Percentiles rank a stretch among this genome's conserved stretches.
Conservation (phyloP, 768 basidiomycete genomes). For the Auricularia sp. region DNA sequence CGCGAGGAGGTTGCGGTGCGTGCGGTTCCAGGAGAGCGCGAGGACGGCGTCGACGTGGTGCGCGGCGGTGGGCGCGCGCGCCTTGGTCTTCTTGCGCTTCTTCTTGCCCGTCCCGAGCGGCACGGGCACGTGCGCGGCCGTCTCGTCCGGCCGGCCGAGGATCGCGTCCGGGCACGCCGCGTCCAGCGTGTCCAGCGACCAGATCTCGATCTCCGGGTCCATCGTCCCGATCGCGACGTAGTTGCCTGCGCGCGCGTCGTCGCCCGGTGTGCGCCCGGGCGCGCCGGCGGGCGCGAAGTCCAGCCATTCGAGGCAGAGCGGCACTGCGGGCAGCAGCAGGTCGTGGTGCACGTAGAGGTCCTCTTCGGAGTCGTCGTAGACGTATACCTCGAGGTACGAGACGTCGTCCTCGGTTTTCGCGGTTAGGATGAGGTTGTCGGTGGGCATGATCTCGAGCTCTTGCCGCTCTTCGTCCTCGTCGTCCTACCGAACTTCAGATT, state of each 20-base stretch:
- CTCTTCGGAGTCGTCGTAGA: constrained; percentile 87
- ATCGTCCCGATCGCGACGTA: constrained; percentile 95
- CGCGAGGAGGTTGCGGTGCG: constrained; percentile 82
- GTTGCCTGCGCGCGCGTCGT: constrained; percentile 38
- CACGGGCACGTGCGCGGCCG: constrained; percentile 64
- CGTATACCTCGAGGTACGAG: constrained; percentile 89
- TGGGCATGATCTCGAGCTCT: constrained; percentile 79
- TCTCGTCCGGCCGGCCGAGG: constrained; percentile 80
- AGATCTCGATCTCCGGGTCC: constrained; percentile 97
- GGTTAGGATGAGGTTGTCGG: constrained; percentile 84
- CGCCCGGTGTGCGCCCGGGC: constrained; percentile 60
- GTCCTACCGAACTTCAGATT: constrained; percentile 30
- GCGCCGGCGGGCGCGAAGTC: constrained; percentile 97
- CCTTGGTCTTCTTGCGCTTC: constrained; percentile 80
- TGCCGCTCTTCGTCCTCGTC: constrained; percentile 74
- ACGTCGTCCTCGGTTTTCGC: constrained; percentile 97
- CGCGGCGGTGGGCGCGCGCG: constrained; percentile 45
- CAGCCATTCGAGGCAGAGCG: constrained; percentile 98
- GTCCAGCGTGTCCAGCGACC: constrained; percentile 90
- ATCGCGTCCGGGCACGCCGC: constrained; percentile 89
- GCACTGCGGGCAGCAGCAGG: constrained; percentile 93
- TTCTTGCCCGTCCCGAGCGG: constrained; percentile 89
- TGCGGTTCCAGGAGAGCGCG: constrained; percentile 85
- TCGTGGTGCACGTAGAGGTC: constrained; percentile 96
- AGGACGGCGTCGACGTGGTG: constrained; percentile 93